Evolutionary conservation across 805 yeast species (phyloP).

Genomic region (Saccharomycopsis sp.): DNA sequence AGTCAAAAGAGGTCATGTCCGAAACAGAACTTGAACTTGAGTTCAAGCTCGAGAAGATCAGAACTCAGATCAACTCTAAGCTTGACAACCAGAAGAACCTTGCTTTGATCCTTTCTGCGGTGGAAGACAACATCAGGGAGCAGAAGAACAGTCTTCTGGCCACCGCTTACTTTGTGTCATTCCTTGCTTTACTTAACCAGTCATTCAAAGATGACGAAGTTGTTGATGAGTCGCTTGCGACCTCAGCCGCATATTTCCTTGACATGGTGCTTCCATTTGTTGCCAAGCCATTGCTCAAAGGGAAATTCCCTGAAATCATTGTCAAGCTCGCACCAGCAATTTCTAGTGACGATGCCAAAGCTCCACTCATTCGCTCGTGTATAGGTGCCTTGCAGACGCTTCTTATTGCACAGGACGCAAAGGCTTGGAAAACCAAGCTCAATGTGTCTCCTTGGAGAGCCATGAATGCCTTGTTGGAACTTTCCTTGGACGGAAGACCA

Average conservation of each 20-base stretch:
- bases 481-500: constrained; percentile 84
- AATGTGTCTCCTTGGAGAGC: constrained; percentile 71
- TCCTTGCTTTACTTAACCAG: constrained; percentile 75
- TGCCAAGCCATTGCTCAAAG: constrained; percentile 59
- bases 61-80: constrained; percentile 70
- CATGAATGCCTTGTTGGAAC: constrained; percentile 65
- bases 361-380: constrained; percentile 76
- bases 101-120: constrained; percentile 78
- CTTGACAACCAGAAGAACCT: constrained; percentile 80
- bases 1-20: no score
- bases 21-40: constrained; percentile 40
- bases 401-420: constrained; percentile 70
- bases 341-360: constrained; percentile 60
- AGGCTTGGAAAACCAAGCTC: constrained; percentile 61
- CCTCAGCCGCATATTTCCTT: constrained; percentile 71
- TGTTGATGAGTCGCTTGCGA: constrained; percentile 57
- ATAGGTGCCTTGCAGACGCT: constrained; percentile 80
- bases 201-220: constrained; percentile 47
- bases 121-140: constrained; percentile 78
- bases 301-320: constrained; percentile 72
- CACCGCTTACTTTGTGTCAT: constrained; percentile 79
- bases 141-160: constrained; percentile 58
- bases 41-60: constrained; percentile 56
- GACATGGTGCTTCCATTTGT: constrained; percentile 73
- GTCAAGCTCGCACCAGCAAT: constrained; percentile 77